Conservation (phyloP, 805 yeast species). For the Candida glaebosa region DNA sequence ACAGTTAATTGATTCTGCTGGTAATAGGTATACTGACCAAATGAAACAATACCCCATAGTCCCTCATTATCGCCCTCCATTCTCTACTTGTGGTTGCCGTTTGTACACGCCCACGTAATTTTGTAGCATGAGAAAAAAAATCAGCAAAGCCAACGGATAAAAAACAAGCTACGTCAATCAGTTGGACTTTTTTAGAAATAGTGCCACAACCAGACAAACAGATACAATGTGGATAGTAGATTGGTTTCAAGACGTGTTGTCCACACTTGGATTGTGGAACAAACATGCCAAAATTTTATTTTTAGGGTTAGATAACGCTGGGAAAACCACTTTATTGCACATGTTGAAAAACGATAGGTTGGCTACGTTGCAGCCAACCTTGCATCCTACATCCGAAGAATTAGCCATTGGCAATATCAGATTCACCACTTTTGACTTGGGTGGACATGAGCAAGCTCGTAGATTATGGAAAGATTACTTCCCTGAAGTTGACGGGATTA, state of each 20-base stretch:
- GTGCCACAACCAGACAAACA: not conserved
- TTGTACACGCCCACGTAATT: not conserved
- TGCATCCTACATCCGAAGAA: constrained; percentile 98
- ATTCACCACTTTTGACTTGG: constrained; percentile 96
- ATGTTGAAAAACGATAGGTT: constrained; percentile 83
- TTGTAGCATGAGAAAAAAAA: not conserved
- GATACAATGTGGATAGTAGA: constrained; percentile 4
- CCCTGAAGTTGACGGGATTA: constrained; percentile 99
- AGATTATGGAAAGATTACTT: constrained; percentile 99
- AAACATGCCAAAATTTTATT: constrained; percentile 47
- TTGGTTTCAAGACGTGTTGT: constrained; percentile 39
- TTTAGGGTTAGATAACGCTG: constrained; percentile 47
- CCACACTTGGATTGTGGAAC: constrained; percentile 47
- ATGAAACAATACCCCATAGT: too few relatives aligned
- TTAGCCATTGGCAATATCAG: constrained; percentile 93
- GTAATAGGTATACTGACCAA: too few relatives aligned
- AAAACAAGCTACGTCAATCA: not conserved
- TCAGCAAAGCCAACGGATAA: not conserved
- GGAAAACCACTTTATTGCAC: constrained; percentile 45
- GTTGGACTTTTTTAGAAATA: not conserved
- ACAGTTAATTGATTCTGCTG: too few relatives aligned
- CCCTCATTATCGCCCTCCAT: too few relatives aligned
- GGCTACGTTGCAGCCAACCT: constrained; percentile 96
- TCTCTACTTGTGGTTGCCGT: too few relatives aligned
- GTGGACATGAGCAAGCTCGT: constrained; percentile 98